Base-by-base conservation (phyloP, 2,329 filamentous ascomycete species). In the Ascochyta pisi region DNA sequence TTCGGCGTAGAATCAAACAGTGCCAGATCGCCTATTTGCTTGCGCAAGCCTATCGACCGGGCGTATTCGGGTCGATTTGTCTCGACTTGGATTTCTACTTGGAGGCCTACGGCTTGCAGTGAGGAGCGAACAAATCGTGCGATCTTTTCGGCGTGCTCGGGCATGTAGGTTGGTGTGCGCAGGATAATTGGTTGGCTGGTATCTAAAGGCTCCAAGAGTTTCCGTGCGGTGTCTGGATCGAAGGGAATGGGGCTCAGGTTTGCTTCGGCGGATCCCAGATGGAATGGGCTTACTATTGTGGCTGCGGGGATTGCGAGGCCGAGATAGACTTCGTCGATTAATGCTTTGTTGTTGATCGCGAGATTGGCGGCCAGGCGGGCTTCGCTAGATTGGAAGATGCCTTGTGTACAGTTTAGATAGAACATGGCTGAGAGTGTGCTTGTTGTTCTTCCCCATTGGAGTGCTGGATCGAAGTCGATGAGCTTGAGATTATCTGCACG, bases 1-100 rank as follows among this genome's bases (percentile, higher is more conserved):
- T 52, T 52, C 16, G 49, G 49, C 26, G 49, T 44, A 3, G 49
- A 45, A 31, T 52, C 40, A 26, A 52, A 52, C 22, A 52, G 35
- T 6, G 49, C 40, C 16, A 45, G 19, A 39, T 46, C 49, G 3
- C 40, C 49, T 13, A 52, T 45, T 6, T 45, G 16, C 37, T 52
- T 52, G 19, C 33, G 27, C 12, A 52, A 13, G 5, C 49, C 40
- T n/a, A 52, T 45, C 4, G 40, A 44, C 15, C 31, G 19, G 4
- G 49, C 49, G 24, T 52, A 52, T 7, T 43, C 49, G 10, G 40
- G 49, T 6, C 49, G 49, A 15, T 45, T 45, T 3, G 31, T 44
- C 33, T 52, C 49, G 31, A 45, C 49, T 24, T 52, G n/a, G 16
- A 52, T 26, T 7, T 39, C 23, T 2, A 52, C 23, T 2, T 45